These are phyloP conservation scores for Melampsora americana DNA, from an alignment of 1,284 basidiomycete species.

Conservation along the genomic window DNA sequence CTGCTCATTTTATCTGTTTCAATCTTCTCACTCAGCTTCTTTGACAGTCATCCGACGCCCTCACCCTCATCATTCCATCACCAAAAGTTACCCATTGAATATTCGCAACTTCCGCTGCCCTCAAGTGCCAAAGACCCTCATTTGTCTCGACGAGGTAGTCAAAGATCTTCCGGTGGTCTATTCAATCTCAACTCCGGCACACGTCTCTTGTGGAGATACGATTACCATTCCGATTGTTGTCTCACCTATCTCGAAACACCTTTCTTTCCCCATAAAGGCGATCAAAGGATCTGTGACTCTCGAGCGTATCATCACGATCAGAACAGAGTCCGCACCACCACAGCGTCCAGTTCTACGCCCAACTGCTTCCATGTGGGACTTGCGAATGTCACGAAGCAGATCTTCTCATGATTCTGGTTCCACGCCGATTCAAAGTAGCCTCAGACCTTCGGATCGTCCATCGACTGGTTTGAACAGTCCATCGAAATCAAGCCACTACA, in stretches of 20 bases:
- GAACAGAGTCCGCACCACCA: background rate
- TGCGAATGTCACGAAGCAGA: background rate
- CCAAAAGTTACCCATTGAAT: constrained; percentile 23
- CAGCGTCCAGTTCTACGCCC: background rate
- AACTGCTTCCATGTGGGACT: constrained; percentile 1
- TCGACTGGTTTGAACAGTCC: background rate
- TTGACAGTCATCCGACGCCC: constrained; percentile 20
- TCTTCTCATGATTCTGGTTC: background rate
- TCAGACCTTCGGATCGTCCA: background rate
- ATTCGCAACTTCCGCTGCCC: constrained; percentile 17
- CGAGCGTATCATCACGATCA: background rate
- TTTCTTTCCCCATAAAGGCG: background rate
- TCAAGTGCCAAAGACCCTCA: constrained; percentile 11
- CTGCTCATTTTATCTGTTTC: background rate
- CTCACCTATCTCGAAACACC: background rate
- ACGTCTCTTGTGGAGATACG: constrained; percentile 25
- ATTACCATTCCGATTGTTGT: background rate
- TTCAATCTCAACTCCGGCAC: constrained; percentile 26
- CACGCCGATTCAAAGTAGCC: background rate
- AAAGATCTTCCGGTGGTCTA: constrained; percentile 8
- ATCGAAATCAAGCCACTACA: background rate
- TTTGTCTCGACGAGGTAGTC: background rate
- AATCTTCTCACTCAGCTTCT: background rate
- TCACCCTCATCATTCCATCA: constrained; percentile 2
- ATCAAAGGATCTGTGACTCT: background rate